Base-by-base conservation (phyloP, 139 green algal genomes). In the Tetradesmus lagerheimii region DNA sequence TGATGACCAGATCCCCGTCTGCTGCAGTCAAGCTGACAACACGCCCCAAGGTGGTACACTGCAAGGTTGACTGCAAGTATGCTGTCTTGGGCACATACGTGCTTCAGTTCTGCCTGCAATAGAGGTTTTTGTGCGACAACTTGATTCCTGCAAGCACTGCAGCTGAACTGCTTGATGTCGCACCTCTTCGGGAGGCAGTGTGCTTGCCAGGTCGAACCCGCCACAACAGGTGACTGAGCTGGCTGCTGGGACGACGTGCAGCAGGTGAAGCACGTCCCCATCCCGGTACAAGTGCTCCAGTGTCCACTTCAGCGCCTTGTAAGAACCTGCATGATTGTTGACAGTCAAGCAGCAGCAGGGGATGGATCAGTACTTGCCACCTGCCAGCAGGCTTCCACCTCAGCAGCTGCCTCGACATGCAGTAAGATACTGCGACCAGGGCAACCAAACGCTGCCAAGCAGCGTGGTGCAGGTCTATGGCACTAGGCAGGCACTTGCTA, bases 231-330 rank as follows among this genome's bases (percentile, higher is more conserved):
- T 67, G 57, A 25, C 50, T 83, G 66, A 57, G 62, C 85, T 83
- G 77, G 34, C 53, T 16, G 85, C n/a, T 67, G 85, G 85, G 6
- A 89, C 85, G 1, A 89, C 85, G 77, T 89, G 85, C 67, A 89
- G 43, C 67, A 89, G 66, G 43, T 89, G 85, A 39, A 89, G 43
- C 57, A 83, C 29, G 43, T 89, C 85, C 11, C 85, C 85, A 50
- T 89, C 85, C 20, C 85, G 74, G 85, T 89, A 87, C 29, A 89
- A 9, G 67, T 89, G 45, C 43, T 89, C 34, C 38, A 89, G 66
- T 16, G 85, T 89, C 85, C 85, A 89, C 66, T 82, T 79, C 5
- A 89, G 34, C 37, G 85, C 85, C 43, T 75, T 89, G 85, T 89
- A 89, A 8, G 85, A 79, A 20, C 50, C 83, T 89, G 83, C 39